phyloP scores from a whole-genome alignment of 352 stramenopile genomes.

The Pythium angustatum region DNA sequence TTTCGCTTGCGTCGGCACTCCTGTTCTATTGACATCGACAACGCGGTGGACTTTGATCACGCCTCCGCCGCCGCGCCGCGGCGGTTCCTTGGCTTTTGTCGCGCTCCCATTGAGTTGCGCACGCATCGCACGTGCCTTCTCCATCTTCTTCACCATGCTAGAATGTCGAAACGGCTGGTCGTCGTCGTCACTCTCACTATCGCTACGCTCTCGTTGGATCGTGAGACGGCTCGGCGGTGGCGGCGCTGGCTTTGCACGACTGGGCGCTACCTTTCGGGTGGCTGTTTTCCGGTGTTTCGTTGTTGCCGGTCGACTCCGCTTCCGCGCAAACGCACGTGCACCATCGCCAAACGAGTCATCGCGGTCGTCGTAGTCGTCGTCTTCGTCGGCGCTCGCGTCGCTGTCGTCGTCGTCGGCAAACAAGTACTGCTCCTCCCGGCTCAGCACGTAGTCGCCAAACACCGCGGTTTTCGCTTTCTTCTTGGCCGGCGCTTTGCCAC shows the following conservation, averaged over 20 bases:
- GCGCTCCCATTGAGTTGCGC: not conserved
- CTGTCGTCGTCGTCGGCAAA: constrained; percentile 16
- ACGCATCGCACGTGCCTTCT: constrained; percentile 3
- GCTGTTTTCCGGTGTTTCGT: constrained; percentile 2
- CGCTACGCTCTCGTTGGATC: not conserved
- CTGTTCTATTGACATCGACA: not conserved
- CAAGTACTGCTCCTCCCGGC: constrained; percentile 17
- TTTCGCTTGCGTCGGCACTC: not conserved
- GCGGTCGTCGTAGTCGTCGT: constrained; percentile 30
- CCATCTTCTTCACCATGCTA: constrained; percentile 5
- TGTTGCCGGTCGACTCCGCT: not conserved
- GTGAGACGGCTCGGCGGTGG: not conserved
- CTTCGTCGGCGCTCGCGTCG: constrained; percentile 13
- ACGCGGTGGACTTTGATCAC: not conserved
- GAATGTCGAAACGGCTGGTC: not conserved
- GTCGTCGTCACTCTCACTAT: constrained; percentile 2
- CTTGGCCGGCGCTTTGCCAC: not conserved
- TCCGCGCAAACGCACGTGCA: constrained; percentile 22
- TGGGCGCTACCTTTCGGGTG: not conserved
- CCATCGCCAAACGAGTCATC: constrained; percentile 26
- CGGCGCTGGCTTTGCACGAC: not conserved
- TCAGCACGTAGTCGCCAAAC: constrained; percentile 17
- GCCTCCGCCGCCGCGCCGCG: not conserved
- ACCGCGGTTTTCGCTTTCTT: constrained; percentile 13
- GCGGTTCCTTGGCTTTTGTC: not conserved